phyloP scores from a whole-genome alignment of 2,329 filamentous ascomycete species.

The Pseudonectria foliicola region DNA sequence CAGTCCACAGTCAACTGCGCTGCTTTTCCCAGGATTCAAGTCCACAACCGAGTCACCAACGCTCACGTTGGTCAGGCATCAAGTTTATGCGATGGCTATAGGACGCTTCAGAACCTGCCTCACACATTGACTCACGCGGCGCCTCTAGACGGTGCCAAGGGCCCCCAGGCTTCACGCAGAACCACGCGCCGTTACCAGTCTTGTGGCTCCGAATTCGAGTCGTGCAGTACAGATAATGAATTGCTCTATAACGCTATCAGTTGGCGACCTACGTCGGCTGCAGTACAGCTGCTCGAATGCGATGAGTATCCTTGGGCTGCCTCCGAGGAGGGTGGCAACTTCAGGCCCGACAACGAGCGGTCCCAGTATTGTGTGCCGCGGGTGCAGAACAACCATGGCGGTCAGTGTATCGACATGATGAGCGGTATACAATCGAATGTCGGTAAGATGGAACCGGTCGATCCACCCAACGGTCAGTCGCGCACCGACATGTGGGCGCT shows the following conservation, averaged over 20 bases:
- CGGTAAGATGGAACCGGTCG: conserved; percentile 1
- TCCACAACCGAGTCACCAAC: too few species aligned
- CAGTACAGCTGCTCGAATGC: conserved; percentile 1
- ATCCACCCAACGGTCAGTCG: not conserved
- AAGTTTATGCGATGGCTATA: not conserved
- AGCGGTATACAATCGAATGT: conserved; percentile 1
- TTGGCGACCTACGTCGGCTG: not conserved
- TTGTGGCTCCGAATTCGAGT: not conserved
- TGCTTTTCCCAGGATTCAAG: too few species aligned
- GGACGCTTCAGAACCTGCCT: not conserved
- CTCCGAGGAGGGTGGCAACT: conserved; percentile 3
- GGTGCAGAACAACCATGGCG: conserved; percentile 1
- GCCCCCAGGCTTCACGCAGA: not conserved
- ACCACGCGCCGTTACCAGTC: not conserved
- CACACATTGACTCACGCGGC: conserved; percentile 1
- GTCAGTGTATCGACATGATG: conserved; percentile 4
- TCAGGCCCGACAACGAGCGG: not conserved
- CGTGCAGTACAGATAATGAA: not conserved
- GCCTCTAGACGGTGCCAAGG: not conserved
- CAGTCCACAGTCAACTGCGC: too few species aligned
- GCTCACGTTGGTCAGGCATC: not conserved
- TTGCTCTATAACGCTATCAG: not conserved
- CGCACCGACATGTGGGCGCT: conserved; percentile 1
- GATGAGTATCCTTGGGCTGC: conserved; percentile 4
- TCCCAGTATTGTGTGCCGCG: conserved; percentile 1